Evolutionary conservation across 2,329 filamentous ascomycete species (phyloP).

Genomic region (Xylaria sp.): DNA sequence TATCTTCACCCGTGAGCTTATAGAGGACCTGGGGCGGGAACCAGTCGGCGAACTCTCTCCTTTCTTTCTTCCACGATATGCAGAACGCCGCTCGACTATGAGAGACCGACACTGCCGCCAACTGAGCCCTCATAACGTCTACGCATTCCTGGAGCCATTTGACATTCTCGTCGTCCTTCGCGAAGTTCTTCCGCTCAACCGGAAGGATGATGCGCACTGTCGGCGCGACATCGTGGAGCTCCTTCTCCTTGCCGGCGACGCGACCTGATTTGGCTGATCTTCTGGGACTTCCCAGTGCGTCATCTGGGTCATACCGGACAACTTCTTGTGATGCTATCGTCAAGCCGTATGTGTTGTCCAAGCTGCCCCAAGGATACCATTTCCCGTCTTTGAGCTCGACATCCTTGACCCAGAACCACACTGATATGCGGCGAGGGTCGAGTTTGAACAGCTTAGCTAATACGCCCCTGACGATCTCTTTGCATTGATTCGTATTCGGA

Average conservation of each 20-base stretch:
- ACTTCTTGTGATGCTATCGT: constrained; percentile 28
- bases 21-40: constrained; percentile 30
- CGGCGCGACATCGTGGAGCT: constrained; percentile 34
- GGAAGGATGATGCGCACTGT: constrained; percentile 30
- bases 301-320: constrained; percentile 27
- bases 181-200: constrained; percentile 26
- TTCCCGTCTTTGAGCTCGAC: constrained; percentile 27
- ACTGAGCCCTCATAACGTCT: constrained; percentile 22
- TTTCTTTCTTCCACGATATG: constrained; percentile 34
- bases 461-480: constrained; percentile 25
- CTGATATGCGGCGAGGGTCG: constrained; percentile 26
- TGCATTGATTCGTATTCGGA: constrained; percentile 29
- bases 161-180: constrained; percentile 29
- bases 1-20: constrained; percentile 25
- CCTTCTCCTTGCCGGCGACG: constrained; percentile 16
- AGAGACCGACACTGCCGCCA: constrained; percentile 9
- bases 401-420: constrained; percentile 31
- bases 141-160: constrained; percentile 31
- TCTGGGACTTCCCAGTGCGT: constrained; percentile 14
- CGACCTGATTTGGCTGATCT: constrained; percentile 3
- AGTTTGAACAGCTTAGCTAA: constrained; percentile 26
- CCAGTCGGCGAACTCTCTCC: constrained; percentile 34
- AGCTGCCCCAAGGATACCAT: constrained; percentile 36
- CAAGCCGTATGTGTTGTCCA: constrained; percentile 32
- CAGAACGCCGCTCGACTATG: constrained; percentile 33